Evolutionary conservation across 768 basidiomycete species (phyloP).

Genomic region (Trametopsis cervina): DNA sequence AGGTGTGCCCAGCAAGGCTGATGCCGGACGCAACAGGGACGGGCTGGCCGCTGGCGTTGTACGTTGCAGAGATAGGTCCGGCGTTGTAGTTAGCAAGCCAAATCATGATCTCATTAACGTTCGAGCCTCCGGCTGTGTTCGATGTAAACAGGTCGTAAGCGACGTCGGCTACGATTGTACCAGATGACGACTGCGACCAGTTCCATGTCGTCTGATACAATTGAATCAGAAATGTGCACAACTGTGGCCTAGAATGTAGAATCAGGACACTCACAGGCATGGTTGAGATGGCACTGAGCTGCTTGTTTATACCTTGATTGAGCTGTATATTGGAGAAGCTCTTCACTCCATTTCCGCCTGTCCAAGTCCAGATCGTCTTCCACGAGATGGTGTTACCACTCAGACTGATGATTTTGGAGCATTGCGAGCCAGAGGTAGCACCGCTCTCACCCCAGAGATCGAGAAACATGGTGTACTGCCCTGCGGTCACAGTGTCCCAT

Average conservation of each 20-base stretch:
- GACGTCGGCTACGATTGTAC: conserved; percentile 42
- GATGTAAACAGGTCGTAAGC: conserved; percentile 65
- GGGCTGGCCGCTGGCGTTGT: conserved; percentile 39
- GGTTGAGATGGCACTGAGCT: conserved; percentile 43
- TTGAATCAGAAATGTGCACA: background rate
- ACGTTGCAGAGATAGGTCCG: conserved; percentile 47
- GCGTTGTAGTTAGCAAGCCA: conserved; percentile 58
- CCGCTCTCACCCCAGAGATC: conserved; percentile 38
- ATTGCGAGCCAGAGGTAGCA: conserved; percentile 44
- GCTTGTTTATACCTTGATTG: conserved; percentile 42
- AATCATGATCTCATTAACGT: conserved; percentile 48
- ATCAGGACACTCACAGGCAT: conserved; percentile 41
- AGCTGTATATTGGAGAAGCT: conserved; percentile 55
- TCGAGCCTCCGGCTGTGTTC: conserved; percentile 37
- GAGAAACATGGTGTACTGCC: conserved; percentile 41
- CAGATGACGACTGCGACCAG: conserved; percentile 43
- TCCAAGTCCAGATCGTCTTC: conserved; percentile 49
- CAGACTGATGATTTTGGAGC: conserved; percentile 38
- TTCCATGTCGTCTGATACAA: conserved; percentile 41
- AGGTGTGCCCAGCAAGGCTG: conserved; percentile 41
- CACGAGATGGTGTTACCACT: conserved; percentile 38
- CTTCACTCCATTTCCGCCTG: conserved; percentile 46
- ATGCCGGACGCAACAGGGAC: conserved; percentile 39
- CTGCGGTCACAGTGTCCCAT: conserved; percentile 42
- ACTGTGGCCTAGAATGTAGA: background rate